Base-by-base conservation (phyloP, 768 basidiomycete species). In the Pleurotus citrinopileatus region DNA sequence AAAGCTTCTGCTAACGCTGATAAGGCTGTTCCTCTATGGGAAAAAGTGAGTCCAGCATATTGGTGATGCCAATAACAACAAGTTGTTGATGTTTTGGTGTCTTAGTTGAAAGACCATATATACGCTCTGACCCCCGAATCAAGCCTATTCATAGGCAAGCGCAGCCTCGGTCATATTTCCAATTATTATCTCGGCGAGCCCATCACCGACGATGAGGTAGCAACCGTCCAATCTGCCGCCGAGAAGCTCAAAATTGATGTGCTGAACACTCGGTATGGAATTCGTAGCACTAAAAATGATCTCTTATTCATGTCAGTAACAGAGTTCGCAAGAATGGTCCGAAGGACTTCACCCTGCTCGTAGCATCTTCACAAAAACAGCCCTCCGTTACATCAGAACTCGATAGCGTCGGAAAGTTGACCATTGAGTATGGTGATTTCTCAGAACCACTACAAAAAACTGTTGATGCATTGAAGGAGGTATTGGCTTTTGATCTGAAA, bases 161-260 rank as follows among this genome's bases (percentile, higher is more conserved):
- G 85, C 40, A 75, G 69, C 51, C 74, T 82, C 19, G 92, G 92
- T 0, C 90, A 94, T 55, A 65, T 91, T 50, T 89, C 86, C 26
- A 91, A 92, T 65, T 95, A 94, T 67, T 95, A 95, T 64, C 81
- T 86, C 23, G 91, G 90, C 0, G 78, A 87, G 56, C 65, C 78
- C 8, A 82, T 87, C 19, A 76, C 79, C n/a, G 88, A 92, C 56
- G 81, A 82, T 0, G 93, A 94, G 64, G 90, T 93, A 4, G 82
- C 83, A 20, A 77, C 78, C 1, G 80, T 94, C 20, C 92, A 94
- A 65, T 73, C 72, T 6, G 84, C 84, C 1, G 86, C 89, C 2
- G 93, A 94, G 68, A 82, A 81, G 56, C 73, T 88, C 25, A 81
- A 77, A n/a, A 66, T 94, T 45, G 87, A 90, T 57, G 78, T 91